Base-by-base conservation (phyloP, 768 basidiomycete genomes). In the Suillus plorans region DNA sequence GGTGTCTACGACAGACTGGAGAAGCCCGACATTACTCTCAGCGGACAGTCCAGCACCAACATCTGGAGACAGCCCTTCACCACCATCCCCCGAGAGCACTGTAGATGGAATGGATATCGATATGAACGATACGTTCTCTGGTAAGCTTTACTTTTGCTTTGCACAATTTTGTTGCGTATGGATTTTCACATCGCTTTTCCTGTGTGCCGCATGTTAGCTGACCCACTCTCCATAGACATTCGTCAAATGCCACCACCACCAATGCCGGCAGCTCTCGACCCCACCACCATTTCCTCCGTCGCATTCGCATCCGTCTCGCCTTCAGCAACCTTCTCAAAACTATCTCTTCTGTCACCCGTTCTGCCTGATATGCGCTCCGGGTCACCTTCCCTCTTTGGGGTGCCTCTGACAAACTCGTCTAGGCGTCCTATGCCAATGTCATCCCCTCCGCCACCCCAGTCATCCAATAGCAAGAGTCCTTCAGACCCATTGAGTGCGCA, bases 171-270 rank as follows among this genome's bases (percentile, higher is more conserved):
- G 31, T 14, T 39, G 22, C 0, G 9, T 55, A 16, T 22, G n/a
- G 10, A n/a, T 47, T 47, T 47, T 18, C 28, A 25, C 49, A 16
- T 50, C 22, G 22, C 7, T 25, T 50, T 25, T 28, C 22, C 25
- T 53, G 28, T 53, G 52, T 31, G 52, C 31, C 9, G 16, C 57
- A 39, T 34, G 57, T 58, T 25, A 28, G 16, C 57, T 41, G 25
- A 41, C 37, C 22, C 22, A 41, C 22, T 34, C 28, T 64, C n/a
- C 47, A 47, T 61, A 84, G 82, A 80, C 62, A 67, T 72, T 0
- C 72, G 70, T 25, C 77, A 76, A 18, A 81, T 83, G 85, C 84
- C 85, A 5, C 85, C 85, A 7, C 83, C 84, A 25, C 81, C 81
- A 0, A 78, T 85, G 71, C 83, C 84, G 6, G 79, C 80, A 20